Conservation (phyloP, 1,139 yeast species). For the Pichia sp. region DNA sequence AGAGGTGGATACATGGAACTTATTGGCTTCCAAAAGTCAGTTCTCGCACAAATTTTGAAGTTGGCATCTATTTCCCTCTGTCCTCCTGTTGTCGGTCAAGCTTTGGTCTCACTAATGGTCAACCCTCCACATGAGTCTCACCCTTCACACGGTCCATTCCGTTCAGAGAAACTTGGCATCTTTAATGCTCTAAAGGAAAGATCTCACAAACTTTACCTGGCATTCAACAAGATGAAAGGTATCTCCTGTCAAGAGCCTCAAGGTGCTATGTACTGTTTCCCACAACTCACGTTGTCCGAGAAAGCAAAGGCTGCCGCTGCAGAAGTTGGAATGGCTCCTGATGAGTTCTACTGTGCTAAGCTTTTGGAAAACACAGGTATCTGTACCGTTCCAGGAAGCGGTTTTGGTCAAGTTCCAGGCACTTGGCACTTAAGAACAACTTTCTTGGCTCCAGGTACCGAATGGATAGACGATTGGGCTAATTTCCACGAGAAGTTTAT, state of each 20-base stretch:
- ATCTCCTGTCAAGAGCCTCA: conserved; percentile 81
- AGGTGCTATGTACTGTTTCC: conserved; percentile 98
- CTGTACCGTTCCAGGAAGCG: conserved; percentile 96
- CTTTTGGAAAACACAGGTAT: conserved; percentile 87
- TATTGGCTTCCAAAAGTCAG: conserved; percentile 69
- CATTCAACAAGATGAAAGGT: conserved; percentile 75
- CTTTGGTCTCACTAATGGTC: conserved; percentile 85
- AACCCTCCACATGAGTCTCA: conserved; percentile 83
- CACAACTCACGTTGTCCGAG: conserved; percentile 59
- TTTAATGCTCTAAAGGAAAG: conserved; percentile 59
- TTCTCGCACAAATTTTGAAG: conserved; percentile 68
- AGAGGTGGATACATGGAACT: conserved; percentile 98
- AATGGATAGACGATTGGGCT: conserved; percentile 77
- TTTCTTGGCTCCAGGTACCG: conserved; percentile 89
- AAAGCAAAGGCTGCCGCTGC: conserved; percentile 61
- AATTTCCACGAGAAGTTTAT: conserved; percentile 72
- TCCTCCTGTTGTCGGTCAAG: conserved; percentile 93
- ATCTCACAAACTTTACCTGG: conserved; percentile 58
- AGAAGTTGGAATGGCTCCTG: conserved; percentile 55
- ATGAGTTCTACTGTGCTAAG: conserved; percentile 82
- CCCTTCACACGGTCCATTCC: conserved; percentile 65
- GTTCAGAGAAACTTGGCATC: conserved; percentile 55
- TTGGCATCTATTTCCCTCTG: conserved; percentile 87
- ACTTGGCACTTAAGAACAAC: conserved; percentile 94
- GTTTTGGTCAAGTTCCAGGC: conserved; percentile 88